Evolutionary conservation across 164 flowering plant species (phyloP).

Genomic region (Platanus orientalis): DNA sequence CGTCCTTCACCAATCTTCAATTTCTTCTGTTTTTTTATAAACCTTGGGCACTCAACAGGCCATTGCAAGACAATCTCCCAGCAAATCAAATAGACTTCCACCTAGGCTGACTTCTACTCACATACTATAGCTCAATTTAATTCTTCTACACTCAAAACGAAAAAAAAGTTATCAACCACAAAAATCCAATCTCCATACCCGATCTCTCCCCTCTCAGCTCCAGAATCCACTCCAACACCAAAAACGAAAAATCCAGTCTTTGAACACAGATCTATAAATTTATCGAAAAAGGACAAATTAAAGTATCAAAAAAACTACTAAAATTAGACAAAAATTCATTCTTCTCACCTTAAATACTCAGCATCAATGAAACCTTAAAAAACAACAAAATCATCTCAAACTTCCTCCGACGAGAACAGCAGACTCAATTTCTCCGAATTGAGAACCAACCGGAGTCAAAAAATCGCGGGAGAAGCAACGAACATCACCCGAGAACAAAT

Average conservation of each 20-base stretch:
- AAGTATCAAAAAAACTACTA: neutral
- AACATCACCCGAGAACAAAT: neutral
- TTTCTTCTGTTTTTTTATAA: neutral
- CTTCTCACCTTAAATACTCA: neutral
- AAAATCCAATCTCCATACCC: no score
- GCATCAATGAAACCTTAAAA: neutral
- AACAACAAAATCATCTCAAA: neutral
- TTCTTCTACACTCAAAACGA: neutral
- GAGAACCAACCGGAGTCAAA: neutral
- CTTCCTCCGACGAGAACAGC: neutral
- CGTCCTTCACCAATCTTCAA: neutral
- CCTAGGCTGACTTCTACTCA: neutral
- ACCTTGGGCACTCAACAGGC: no score
- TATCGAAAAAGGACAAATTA: neutral
- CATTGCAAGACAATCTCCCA: no score
- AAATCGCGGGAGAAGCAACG: neutral
- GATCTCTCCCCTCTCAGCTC: neutral
- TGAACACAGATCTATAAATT: neutral
- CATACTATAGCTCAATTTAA: neutral
- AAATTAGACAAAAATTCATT: neutral
- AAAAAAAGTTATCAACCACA: no score
- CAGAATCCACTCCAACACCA: neutral
- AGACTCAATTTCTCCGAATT: neutral
- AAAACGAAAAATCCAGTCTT: neutral
- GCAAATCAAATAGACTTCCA: no score